Evolutionary conservation across 192 early-diverging fungal genomes (phyloP).

Genomic region (Entomortierella parvispora): DNA sequence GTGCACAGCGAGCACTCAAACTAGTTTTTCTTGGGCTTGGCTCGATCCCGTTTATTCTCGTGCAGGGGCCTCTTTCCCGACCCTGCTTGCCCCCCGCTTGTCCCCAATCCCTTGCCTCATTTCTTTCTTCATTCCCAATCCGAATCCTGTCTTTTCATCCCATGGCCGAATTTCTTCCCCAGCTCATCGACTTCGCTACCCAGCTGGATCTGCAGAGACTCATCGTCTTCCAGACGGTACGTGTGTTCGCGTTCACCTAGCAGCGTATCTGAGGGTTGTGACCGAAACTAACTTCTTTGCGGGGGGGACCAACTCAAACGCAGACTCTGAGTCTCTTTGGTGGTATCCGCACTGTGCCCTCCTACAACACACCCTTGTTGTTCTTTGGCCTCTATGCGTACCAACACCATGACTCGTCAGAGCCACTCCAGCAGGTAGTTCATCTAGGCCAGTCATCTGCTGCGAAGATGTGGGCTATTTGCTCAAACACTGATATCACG

Average conservation of each 20-base stretch:
- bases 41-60: too few species aligned
- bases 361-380: conserved; percentile 63
- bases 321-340: conserved; percentile 61
- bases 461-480: too few species aligned
- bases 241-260: too few species aligned
- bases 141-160: neutral
- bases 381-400: conserved; percentile 65
- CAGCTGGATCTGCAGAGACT: conserved; percentile 45
- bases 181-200: conserved; percentile 50
- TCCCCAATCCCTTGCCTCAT: neutral
- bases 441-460: neutral
- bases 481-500: too few species aligned
- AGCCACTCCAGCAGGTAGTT: conserved; percentile 60
- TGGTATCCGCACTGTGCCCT: conserved; percentile 55
- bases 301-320: too few species aligned
- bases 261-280: neutral
- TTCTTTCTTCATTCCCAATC: conserved; percentile 1
- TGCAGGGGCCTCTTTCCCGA: too few species aligned
- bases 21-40: too few species aligned
- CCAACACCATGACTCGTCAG: conserved; percentile 59
- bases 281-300: too few species aligned
- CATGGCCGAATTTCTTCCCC: conserved; percentile 44
- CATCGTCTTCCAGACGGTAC: conserved; percentile 45
- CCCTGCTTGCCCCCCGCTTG: too few species aligned
- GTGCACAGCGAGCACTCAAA: too few species aligned